A percentile compares a stretch with the other conserved stretches of the same genome.
Evolutionary conservation across 257 asterid species (phyloP).

Genomic region (Nicotiana noctiflora): DNA sequence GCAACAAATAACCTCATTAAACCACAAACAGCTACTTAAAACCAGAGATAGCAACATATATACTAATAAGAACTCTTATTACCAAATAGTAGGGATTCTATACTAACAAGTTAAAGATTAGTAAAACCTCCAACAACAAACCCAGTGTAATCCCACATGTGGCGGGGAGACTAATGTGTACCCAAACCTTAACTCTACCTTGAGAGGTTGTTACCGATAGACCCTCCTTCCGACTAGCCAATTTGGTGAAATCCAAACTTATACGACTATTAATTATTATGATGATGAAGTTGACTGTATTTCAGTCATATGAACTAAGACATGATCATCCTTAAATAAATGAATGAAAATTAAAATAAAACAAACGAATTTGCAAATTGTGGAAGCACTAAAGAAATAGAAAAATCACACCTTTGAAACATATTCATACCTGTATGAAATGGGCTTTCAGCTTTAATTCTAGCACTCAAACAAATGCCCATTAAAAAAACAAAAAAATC

Average conservation of each 20-base stretch:
- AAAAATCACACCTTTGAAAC: background rate
- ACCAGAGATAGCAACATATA: background rate
- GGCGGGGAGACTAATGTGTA: too few relatives aligned
- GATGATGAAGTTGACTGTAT: background rate
- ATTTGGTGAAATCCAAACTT: background rate
- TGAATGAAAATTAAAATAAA: background rate
- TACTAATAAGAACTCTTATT: background rate
- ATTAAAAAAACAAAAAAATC: background rate
- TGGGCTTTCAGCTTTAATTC: conserved; percentile 36
- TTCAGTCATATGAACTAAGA: background rate
- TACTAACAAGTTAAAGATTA: background rate
- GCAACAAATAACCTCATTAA: background rate
- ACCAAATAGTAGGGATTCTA: background rate
- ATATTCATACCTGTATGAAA: conserved; percentile 11
- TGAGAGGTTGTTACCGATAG: too few relatives aligned
- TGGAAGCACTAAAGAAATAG: background rate
- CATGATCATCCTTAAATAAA: background rate
- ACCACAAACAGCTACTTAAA: background rate
- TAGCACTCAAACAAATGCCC: conserved; percentile 38
- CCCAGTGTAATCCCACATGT: too few relatives aligned
- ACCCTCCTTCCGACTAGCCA: background rate
- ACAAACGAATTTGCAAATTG: background rate
- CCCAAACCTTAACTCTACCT: too few relatives aligned
- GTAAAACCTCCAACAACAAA: background rate
- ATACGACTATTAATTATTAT: background rate